These are phyloP conservation scores for Lipomyces japonicus DNA, from an alignment of 805 yeast genomes.

Conservation along the genomic window DNA sequence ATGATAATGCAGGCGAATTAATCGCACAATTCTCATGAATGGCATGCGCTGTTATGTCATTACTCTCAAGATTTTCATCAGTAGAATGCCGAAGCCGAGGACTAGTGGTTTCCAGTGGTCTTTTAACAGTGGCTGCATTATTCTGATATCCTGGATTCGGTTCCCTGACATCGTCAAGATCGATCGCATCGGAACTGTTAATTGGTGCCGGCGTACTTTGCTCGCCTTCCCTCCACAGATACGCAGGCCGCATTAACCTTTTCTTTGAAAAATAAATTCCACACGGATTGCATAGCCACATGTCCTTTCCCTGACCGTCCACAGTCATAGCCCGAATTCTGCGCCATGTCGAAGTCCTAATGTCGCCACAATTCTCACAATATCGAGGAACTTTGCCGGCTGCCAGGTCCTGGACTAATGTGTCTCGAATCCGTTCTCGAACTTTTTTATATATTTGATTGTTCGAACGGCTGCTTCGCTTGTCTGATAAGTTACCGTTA, in stretches of 20 bases:
- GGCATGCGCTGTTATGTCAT: too few species aligned
- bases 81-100: too few species aligned
- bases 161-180: too few species aligned
- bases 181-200: too few species aligned
- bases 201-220: not conserved
- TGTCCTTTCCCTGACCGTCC: constrained; percentile 4
- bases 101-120: too few species aligned
- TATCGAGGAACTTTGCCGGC: constrained; percentile 32
- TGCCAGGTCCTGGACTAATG: constrained; percentile 21
- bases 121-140: too few species aligned
- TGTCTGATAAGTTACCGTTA: not conserved
- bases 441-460: constrained; percentile 1
- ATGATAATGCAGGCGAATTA: too few species aligned
- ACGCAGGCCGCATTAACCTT: constrained; percentile 35
- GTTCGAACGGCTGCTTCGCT: not conserved
- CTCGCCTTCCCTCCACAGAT: constrained; percentile 31
- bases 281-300: constrained; percentile 33
- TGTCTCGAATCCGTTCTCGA: constrained; percentile 21
- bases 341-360: constrained; percentile 35
- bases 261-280: constrained; percentile 36
- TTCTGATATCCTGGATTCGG: too few species aligned
- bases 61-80: too few species aligned
- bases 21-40: too few species aligned
- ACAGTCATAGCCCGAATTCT: constrained; percentile 22
- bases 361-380: constrained; percentile 37